Percentiles rank a stretch among this genome's conserved stretches.
These are phyloP conservation scores for Allium sativum DNA, from an alignment of 106 monocot genomes.

Conservation along the genomic window DNA sequence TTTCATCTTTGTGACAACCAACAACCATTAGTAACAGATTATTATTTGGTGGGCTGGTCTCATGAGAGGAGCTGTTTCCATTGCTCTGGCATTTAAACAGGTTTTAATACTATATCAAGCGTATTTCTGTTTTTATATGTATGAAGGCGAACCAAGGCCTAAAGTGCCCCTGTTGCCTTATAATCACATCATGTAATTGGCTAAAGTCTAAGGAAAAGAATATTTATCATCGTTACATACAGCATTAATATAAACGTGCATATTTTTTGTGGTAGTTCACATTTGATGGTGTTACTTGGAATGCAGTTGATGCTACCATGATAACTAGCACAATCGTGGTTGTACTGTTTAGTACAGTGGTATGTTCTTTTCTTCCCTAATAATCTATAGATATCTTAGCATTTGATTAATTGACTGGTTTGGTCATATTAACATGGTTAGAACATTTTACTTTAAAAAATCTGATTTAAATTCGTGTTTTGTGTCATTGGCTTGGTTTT, in stretches of 20 bases:
- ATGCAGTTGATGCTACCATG: constrained; percentile 73
- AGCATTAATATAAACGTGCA: not conserved
- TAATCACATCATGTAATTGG: too few species aligned
- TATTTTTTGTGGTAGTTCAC: constrained; percentile 45
- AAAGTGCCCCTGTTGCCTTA: too few species aligned
- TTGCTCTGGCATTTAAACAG: constrained; percentile 82
- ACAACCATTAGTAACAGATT: constrained; percentile 18
- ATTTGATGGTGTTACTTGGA: constrained; percentile 60
- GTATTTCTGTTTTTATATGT: not conserved
- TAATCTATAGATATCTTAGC: too few species aligned
- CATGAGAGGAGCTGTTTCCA: constrained; percentile 85
- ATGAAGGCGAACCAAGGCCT: not conserved
- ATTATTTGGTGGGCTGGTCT: constrained; percentile 95
- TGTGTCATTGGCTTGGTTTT: too few species aligned
- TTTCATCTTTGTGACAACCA: not conserved
- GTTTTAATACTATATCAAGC: constrained; percentile 7
- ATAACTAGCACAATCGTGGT: constrained; percentile 77
- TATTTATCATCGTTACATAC: not conserved
- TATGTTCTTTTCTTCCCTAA: constrained; percentile 9
- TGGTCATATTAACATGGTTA: not conserved
- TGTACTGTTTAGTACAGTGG: constrained; percentile 84
- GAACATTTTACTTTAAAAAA: not conserved
- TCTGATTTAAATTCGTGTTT: not conserved
- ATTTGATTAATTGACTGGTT: not conserved
- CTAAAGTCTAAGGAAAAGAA: too few species aligned